These are phyloP conservation scores for Colletotrichum tropicicola DNA, from an alignment of 2,329 filamentous ascomycete species.

Conservation along the genomic window DNA sequence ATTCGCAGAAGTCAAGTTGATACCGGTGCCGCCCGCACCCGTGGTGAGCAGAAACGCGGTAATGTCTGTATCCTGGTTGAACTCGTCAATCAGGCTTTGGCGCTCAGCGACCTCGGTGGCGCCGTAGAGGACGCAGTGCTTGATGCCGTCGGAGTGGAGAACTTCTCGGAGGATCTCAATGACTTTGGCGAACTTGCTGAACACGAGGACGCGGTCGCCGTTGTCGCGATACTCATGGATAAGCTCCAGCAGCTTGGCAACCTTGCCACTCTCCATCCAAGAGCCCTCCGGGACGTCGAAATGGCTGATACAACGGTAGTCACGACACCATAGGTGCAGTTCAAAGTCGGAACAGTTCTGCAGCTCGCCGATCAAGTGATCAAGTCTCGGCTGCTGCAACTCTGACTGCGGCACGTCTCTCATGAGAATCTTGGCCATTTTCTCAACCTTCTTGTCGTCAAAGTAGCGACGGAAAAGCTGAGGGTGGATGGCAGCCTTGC, in stretches of 20 bases:
- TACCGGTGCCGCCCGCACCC: slow-evolving; percentile 93
- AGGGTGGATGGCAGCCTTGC: slow-evolving; percentile 92
- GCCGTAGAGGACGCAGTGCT: slow-evolving; percentile 88
- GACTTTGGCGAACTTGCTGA: slow-evolving; percentile 92
- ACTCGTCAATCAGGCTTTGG: slow-evolving; percentile 88
- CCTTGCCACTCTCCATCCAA: slow-evolving; percentile 79
- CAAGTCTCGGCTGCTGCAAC: slow-evolving; percentile 59
- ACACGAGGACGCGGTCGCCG: slow-evolving; percentile 88
- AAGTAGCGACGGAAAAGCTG: slow-evolving; percentile 87
- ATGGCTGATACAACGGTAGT: slow-evolving; percentile 62
- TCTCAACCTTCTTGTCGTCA: slow-evolving; percentile 75
- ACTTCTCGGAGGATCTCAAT: slow-evolving; percentile 91
- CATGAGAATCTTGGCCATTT: slow-evolving; percentile 82
- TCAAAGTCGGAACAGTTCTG: slow-evolving; percentile 70
- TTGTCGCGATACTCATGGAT: slow-evolving; percentile 77
- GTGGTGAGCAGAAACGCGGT: slow-evolving; percentile 94
- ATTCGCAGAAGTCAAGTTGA: slow-evolving; percentile 95
- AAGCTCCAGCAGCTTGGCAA: slow-evolving; percentile 81
- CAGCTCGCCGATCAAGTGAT: slow-evolving; percentile 64
- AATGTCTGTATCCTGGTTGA: slow-evolving; percentile 78
- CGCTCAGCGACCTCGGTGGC: slow-evolving; percentile 83
- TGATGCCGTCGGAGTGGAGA: slow-evolving; percentile 75
- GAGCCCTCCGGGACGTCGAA: slow-evolving; percentile 63
- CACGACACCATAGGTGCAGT: slow-evolving; percentile 71
- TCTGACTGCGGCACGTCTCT: slow-evolving; percentile 69